Percentiles rank a stretch among this genome's conserved stretches.
Evolutionary conservation across 352 stramenopile species (phyloP).

Genomic region (Plasmopara viticola): DNA sequence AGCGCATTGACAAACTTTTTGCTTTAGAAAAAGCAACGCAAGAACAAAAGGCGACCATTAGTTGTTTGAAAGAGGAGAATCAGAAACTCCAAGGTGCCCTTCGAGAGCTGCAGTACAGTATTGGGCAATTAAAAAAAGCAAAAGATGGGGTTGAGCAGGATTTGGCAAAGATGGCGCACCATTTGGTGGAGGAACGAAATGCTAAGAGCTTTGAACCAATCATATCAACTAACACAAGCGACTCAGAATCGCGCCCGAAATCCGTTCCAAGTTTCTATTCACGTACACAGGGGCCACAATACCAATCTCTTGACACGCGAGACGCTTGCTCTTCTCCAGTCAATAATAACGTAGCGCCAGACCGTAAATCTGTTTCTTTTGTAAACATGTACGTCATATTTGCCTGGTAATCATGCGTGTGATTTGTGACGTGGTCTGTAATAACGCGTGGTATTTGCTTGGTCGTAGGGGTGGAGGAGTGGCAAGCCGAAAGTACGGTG

Average conservation of each 20-base stretch:
- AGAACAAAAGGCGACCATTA: constrained; percentile 69
- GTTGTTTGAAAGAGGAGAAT: constrained; percentile 62
- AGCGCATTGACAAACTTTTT: constrained; percentile 79
- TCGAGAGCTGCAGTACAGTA: constrained; percentile 72
- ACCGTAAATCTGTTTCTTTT: background rate
- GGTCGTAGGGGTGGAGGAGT: constrained; percentile 22
- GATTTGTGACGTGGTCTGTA: background rate
- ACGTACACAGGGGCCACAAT: constrained; percentile 6
- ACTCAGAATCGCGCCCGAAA: constrained; percentile 9
- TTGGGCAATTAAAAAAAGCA: constrained; percentile 75
- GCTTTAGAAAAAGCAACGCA: constrained; percentile 79
- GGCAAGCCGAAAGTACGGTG: constrained; percentile 32
- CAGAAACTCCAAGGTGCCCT: constrained; percentile 78
- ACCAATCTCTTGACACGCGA: constrained; percentile 30
- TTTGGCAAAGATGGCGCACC: constrained; percentile 43
- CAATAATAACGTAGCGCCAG: constrained; percentile 17
- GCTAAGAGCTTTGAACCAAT: constrained; percentile 26
- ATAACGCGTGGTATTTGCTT: constrained; percentile 3
- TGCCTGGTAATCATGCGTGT: background rate
- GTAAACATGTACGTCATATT: constrained; percentile 15
- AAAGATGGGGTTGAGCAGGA: constrained; percentile 70
- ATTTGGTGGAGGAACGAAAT: constrained; percentile 69
- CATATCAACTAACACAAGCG: constrained; percentile 14
- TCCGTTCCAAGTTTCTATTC: constrained; percentile 12
- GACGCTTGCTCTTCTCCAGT: constrained; percentile 64